Evolutionary conservation across 768 basidiomycete genomes (phyloP).

Genomic region (Hortiboletus campestris): DNA sequence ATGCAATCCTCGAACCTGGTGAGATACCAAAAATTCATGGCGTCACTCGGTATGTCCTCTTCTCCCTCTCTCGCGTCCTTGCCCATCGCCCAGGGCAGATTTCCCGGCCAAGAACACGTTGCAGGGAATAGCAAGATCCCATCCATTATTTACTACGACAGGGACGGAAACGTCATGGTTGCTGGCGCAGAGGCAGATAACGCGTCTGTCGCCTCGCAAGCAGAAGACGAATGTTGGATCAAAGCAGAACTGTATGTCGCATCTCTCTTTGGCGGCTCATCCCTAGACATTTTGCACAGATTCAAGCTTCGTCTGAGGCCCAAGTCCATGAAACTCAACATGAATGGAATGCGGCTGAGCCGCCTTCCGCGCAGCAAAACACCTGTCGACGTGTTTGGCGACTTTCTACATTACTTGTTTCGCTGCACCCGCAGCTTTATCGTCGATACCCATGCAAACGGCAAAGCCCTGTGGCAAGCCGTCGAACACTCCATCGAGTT

Average conservation of each 20-base stretch:
- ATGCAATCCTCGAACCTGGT: slow-evolving; percentile 78
- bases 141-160: slow-evolving; percentile 72
- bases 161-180: slow-evolving; percentile 59
- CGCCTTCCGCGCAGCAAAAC: slow-evolving; percentile 64
- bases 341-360: slow-evolving; percentile 81
- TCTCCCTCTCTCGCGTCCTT: not conserved
- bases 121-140: slow-evolving; percentile 85
- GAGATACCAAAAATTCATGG: slow-evolving; percentile 81
- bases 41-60: slow-evolving; percentile 60
- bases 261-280: not conserved
- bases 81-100: slow-evolving; percentile 42
- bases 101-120: slow-evolving; percentile 84
- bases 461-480: slow-evolving; percentile 62
- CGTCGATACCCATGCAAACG: slow-evolving; percentile 80
- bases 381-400: slow-evolving; percentile 74
- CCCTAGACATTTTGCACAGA: slow-evolving; percentile 32
- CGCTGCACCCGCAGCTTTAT: slow-evolving; percentile 74
- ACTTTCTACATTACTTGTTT: slow-evolving; percentile 75
- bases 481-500: slow-evolving; percentile 71
- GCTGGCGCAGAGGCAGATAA: slow-evolving; percentile 79
- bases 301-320: slow-evolving; percentile 82
- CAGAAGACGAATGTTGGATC: slow-evolving; percentile 77
- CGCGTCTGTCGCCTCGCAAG: slow-evolving; percentile 53
- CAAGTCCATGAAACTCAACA: slow-evolving; percentile 73
- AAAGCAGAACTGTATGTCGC: slow-evolving; percentile 70